Conservation (phyloP, 2,329 filamentous ascomycete species). For the Fusarium solani-melongenae region DNA sequence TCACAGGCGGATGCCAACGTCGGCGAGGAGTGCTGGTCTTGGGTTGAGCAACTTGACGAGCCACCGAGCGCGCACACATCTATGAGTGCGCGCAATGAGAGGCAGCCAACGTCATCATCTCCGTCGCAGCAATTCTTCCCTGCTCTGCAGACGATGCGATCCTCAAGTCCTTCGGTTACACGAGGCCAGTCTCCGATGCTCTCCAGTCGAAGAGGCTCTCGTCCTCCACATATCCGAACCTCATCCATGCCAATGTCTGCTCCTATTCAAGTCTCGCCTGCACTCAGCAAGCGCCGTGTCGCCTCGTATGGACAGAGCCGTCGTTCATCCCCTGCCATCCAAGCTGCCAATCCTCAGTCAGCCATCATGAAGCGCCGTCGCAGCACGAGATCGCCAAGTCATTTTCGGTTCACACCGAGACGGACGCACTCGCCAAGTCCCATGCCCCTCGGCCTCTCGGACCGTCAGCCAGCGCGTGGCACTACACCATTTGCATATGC, state of each 20-base stretch:
- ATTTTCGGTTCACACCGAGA: conserved; percentile 64
- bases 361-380: conserved; percentile 62
- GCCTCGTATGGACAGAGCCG: conserved; percentile 55
- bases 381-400: conserved; percentile 68
- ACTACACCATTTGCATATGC: conserved; percentile 77
- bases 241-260: conserved; percentile 61
- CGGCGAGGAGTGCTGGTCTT: conserved; percentile 72
- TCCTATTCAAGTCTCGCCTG: conserved; percentile 53
- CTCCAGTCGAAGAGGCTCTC: conserved; percentile 54
- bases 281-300: conserved; percentile 57
- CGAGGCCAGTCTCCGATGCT: conserved; percentile 55
- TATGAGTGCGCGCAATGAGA: conserved; percentile 55
- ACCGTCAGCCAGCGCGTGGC: conserved; percentile 51
- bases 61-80: conserved; percentile 58
- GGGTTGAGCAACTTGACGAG: conserved; percentile 73
- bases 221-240: conserved; percentile 63
- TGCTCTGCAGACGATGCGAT: conserved; percentile 41
- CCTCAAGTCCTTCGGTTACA: conserved; percentile 46
- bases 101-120: conserved; percentile 55
- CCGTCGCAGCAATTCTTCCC: conserved; percentile 51
- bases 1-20: conserved; percentile 56
- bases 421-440: conserved; percentile 64
- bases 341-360: conserved; percentile 37
- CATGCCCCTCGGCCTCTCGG: conserved; percentile 48
- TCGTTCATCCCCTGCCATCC: conserved; percentile 47